Evolutionary conservation across 2,329 filamentous ascomycete species (phyloP), one percentile per base, ranked within the genome.

Genomic region (Exophiala xenobiotica): DNA sequence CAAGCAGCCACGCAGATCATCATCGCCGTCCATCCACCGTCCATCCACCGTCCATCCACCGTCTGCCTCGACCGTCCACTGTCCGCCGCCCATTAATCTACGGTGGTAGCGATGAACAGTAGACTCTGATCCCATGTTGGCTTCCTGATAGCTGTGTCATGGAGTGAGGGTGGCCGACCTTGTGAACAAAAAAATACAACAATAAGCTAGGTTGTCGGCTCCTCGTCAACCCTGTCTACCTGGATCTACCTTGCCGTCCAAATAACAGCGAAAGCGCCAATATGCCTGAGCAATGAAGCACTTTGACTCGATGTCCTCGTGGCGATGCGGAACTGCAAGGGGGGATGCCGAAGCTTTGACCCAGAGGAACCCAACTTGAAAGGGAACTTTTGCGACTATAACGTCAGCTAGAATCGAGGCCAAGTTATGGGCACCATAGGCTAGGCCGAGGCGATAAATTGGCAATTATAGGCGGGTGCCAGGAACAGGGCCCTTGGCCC

Each of bases 111-210:
- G 37, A 48, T 48, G 12, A 43, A 49, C 8, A 43, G 39, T 43
- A 44, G 46, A 49, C 22, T 49, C 46, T 49, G 27, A 49, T 49
- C 39, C 18, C 23, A 49, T 42, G 16, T 43, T 49, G n/a, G 24
- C 46, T 49, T 19, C 24, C 24, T 49, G 11, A n/a, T 49, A 49
- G 46, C 20, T 49, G 27, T 43, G 14, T 49, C 5, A 49, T 42
- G 14, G 19, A 38, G 38, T 43, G 38, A 49, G 39, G 26, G 49
- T 42, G 19, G 37, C 19, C 44, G 35, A 22, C 16, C 29, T 50
- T 24, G 20, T 45, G 12, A 45, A 9, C 14, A 31, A 31, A 26
- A 23, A 40, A 33, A 39, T 22, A 18, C 20, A 26, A 24, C n/a
- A 24, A 26, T 38, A 35, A 16, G 31, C 31, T 35, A 35, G n/a